phyloP scores from a whole-genome alignment of 2,329 filamentous ascomycete species.

The Botrytis tulipae region DNA sequence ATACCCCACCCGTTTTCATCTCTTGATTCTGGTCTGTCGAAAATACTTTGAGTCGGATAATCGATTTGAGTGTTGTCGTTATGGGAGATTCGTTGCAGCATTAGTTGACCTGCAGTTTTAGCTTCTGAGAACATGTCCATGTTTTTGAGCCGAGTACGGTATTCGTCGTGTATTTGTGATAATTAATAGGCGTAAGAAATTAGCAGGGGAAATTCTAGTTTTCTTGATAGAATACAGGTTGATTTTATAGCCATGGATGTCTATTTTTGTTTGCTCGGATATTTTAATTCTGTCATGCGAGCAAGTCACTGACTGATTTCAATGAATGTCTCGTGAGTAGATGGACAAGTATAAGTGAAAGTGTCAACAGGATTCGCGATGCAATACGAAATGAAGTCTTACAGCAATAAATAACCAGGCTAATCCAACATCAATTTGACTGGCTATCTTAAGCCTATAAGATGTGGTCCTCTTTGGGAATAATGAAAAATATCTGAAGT shows the following conservation, averaged over 20 bases:
- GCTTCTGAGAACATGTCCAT: not conserved
- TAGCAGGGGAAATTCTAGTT: not conserved
- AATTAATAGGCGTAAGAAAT: not conserved
- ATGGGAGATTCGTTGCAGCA: not conserved
- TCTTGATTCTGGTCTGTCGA: not conserved
- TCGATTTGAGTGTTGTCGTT: not conserved
- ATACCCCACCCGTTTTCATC: not conserved
- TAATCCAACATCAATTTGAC: too few relatives aligned
- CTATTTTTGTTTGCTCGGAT: not conserved
- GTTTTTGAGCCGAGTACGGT: not conserved
- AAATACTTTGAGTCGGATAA: not conserved
- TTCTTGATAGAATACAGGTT: not conserved
- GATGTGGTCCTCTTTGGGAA: not conserved
- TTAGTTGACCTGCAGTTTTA: not conserved
- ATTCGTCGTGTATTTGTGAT: accelerated
- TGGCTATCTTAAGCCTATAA: not conserved
- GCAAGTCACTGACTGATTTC: not conserved
- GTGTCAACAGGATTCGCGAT: not conserved
- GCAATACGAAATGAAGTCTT: too few relatives aligned
- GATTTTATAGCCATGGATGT: not conserved
- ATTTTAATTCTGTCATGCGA: not conserved
- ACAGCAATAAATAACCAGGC: too few relatives aligned
- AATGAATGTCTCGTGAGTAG: not conserved
- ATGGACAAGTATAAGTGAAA: not conserved
- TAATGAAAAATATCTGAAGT: too few relatives aligned